phyloP scores from a whole-genome alignment of 2,329 filamentous ascomycete species.

The Arthrobotrys entomopaga region DNA sequence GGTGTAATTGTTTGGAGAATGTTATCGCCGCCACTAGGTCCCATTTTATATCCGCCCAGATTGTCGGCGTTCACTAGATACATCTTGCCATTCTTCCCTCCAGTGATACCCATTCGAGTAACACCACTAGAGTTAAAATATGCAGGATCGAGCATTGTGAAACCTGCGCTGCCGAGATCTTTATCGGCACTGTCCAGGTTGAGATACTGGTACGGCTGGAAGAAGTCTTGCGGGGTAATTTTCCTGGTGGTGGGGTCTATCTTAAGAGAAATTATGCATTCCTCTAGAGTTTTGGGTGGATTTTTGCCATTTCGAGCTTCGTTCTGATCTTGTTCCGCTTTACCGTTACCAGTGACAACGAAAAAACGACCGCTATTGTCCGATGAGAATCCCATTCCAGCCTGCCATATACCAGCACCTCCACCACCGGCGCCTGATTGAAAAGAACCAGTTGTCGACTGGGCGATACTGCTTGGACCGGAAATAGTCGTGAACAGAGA shows the following conservation, averaged over 20 bases:
- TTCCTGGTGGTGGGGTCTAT: conserved; percentile 61
- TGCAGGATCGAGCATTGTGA: conserved; percentile 64
- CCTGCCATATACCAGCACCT: conserved; percentile 50
- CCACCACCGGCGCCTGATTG: conserved; percentile 52
- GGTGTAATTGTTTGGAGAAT: conserved; percentile 61
- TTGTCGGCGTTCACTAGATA: conserved; percentile 64
- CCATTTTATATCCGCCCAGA: conserved; percentile 63
- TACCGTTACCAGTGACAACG: conserved; percentile 60
- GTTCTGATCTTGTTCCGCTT: conserved; percentile 32
- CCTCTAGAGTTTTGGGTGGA: conserved; percentile 44
- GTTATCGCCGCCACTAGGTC: conserved; percentile 61
- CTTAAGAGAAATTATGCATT: conserved; percentile 62
- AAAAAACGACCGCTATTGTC: conserved; percentile 56
- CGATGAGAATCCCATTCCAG: conserved; percentile 54
- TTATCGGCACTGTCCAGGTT: conserved; percentile 41
- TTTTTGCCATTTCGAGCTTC: conserved; percentile 39
- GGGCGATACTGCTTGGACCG: conserved; percentile 61
- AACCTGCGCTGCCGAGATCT: conserved; percentile 65
- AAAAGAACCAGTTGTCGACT: conserved; percentile 59
- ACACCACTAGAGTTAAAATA: conserved; percentile 60
- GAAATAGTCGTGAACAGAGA: conserved; percentile 64
- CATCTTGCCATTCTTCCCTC: conserved; percentile 61
- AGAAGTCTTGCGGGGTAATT: conserved; percentile 67
- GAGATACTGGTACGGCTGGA: conserved; percentile 66
- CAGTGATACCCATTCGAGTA: conserved; percentile 59